Conservation (phyloP, 306 rosid genomes). For the Ceratonia siliqua region DNA sequence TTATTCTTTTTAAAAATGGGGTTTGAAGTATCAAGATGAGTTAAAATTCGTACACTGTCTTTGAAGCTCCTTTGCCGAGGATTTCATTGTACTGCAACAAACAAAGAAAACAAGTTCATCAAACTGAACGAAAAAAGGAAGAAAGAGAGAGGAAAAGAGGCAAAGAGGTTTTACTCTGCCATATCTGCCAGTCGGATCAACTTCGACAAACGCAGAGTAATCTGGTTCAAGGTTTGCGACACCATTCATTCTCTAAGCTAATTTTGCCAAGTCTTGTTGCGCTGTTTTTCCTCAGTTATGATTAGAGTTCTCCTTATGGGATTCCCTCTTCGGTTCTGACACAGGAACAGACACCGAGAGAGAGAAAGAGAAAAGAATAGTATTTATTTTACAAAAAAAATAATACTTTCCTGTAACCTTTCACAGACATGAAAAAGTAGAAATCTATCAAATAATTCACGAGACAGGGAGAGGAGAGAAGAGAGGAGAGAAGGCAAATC, state of each 20-base stretch:
- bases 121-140: not conserved
- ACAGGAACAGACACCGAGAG: constrained; percentile 23
- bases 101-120: constrained; percentile 24
- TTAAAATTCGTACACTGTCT: constrained; percentile 72
- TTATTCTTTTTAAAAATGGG: too few relatives aligned
- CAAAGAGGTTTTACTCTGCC: constrained; percentile 69
- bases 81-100: constrained; percentile 82
- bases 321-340: constrained; percentile 34
- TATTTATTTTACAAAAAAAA: not conserved
- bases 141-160: constrained; percentile 4
- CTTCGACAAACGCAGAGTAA: constrained; percentile 71
- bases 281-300: not conserved
- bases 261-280: constrained; percentile 3
- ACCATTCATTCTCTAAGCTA: constrained; percentile 57
- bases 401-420: not conserved
- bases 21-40: too few relatives aligned
- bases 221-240: constrained; percentile 53
- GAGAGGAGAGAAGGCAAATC: not conserved
- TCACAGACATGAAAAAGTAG: not conserved
- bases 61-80: constrained; percentile 97
- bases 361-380: not conserved
- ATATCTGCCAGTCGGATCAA: constrained; percentile 99
- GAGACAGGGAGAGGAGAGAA: not conserved
- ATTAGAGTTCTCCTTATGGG: constrained; percentile 15
- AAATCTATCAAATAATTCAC: not conserved